Conservation (phyloP, 1,139 yeast species). For the Debaryomyces psychrophilus region DNA sequence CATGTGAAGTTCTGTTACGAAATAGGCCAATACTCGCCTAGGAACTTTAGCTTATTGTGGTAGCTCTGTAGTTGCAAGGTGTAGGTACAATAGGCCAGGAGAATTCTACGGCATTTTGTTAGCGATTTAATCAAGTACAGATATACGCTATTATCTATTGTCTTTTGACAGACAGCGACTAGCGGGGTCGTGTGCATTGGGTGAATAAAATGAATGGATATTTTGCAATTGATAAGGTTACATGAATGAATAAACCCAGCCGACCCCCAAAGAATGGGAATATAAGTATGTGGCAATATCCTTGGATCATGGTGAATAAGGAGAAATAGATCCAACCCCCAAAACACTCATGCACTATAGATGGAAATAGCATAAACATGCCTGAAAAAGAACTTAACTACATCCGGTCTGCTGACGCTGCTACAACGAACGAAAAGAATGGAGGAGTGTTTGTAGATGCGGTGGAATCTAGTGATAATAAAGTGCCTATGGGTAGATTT, state of each 20-base stretch:
- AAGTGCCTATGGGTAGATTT: slow-evolving; percentile 39
- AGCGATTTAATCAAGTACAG: not conserved
- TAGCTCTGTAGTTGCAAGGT: not conserved
- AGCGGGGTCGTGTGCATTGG: not conserved
- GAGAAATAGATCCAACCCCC: not conserved
- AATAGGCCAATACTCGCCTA: not conserved
- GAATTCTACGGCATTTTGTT: slow-evolving; percentile 3
- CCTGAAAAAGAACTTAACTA: slow-evolving; percentile 49
- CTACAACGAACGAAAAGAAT: slow-evolving; percentile 39
- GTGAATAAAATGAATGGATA: not conserved
- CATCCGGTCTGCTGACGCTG: slow-evolving; percentile 42
- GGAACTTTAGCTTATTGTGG: not conserved
- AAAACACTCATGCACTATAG: not conserved
- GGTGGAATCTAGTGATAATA: slow-evolving; percentile 35
- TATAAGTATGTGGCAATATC: slow-evolving; percentile 1
- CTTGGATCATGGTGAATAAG: not conserved
- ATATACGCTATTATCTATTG: slow-evolving; percentile 3
- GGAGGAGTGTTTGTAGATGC: slow-evolving; percentile 50
- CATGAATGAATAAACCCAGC: not conserved
- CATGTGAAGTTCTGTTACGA: not conserved
- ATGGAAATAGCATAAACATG: slow-evolving; percentile 24
- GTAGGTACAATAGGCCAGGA: not conserved
- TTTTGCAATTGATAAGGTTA: not conserved
- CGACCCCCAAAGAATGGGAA: not conserved
- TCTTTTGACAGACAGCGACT: not conserved